phyloP scores from a whole-genome alignment of 441 rosid genomes.

The Viola pubescens region DNA sequence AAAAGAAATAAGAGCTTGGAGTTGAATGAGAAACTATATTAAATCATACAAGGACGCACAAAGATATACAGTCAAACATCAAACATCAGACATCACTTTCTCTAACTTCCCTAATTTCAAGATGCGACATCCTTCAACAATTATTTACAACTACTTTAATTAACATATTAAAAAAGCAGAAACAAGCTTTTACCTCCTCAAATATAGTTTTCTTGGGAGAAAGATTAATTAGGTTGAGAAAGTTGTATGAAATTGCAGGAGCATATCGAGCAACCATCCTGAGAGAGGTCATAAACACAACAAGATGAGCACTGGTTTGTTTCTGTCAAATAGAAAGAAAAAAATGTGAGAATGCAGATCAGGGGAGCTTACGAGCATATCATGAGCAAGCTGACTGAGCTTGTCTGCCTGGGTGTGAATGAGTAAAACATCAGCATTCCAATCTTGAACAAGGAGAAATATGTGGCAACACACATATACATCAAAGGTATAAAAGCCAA shows the following conservation, averaged over 20 bases:
- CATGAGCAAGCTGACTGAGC: slow-evolving; percentile 96
- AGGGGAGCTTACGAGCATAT: slow-evolving; percentile 83
- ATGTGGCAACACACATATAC: slow-evolving; percentile 98
- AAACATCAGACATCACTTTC: too few species aligned
- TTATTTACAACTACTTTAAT: too few species aligned
- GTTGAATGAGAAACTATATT: too few species aligned
- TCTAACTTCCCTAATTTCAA: too few species aligned
- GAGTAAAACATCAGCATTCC: slow-evolving; percentile 99
- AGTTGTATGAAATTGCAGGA: slow-evolving; percentile 90
- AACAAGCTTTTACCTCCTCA: slow-evolving; percentile 55
- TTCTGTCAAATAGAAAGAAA: not conserved
- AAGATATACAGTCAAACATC: too few species aligned
- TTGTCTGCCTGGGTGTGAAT: slow-evolving; percentile 88
- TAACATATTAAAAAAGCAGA: not conserved
- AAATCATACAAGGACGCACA: too few species aligned
- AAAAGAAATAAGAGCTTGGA: too few species aligned
- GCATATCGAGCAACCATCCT: slow-evolving; percentile 99
- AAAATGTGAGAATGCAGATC: slow-evolving; percentile 9
- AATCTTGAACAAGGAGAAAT: slow-evolving; percentile 83
- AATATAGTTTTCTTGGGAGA: slow-evolving; percentile 52
- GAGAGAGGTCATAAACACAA: slow-evolving; percentile 9
- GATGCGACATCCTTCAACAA: too few species aligned
- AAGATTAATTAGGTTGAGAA: slow-evolving; percentile 84
- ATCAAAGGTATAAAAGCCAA: slow-evolving; percentile 90
- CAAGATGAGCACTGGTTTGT: slow-evolving; percentile 10